Percentiles rank a stretch among this genome's conserved stretches.
These are phyloP conservation scores for Phytophthora tubulina DNA, from an alignment of 352 stramenopile species.

Conservation along the genomic window DNA sequence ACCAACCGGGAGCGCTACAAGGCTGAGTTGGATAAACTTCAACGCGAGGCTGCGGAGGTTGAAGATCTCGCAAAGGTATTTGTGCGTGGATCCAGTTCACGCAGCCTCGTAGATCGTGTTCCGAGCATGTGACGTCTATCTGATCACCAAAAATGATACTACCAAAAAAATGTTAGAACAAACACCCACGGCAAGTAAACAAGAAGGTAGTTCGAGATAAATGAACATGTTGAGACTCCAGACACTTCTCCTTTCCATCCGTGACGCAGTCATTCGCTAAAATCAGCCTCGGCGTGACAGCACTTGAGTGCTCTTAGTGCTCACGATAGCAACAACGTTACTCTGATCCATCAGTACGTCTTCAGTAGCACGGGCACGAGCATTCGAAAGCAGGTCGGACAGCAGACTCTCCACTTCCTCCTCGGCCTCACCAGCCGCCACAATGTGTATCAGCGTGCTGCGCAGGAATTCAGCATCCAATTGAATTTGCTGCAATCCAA, in stretches of 20 bases:
- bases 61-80: slow-evolving; percentile 43
- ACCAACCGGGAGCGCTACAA: slow-evolving; percentile 74
- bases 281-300: slow-evolving; percentile 59
- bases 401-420: slow-evolving; percentile 83
- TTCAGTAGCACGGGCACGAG: slow-evolving; percentile 66
- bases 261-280: background rate
- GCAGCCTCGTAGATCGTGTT: slow-evolving; percentile 30
- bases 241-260: slow-evolving; percentile 5
- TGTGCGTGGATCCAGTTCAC: slow-evolving; percentile 54
- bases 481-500: slow-evolving; percentile 83
- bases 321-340: slow-evolving; percentile 85
- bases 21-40: slow-evolving; percentile 60
- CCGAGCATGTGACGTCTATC: slow-evolving; percentile 16
- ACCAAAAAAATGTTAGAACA: slow-evolving; percentile 16
- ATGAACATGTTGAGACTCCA: slow-evolving; percentile 24
- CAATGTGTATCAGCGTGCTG: slow-evolving; percentile 59
- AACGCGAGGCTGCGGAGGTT: slow-evolving; percentile 35
- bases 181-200: slow-evolving; percentile 15
- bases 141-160: slow-evolving; percentile 19
- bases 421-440: slow-evolving; percentile 47
- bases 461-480: slow-evolving; percentile 82
- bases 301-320: slow-evolving; percentile 79
- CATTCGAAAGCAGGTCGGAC: slow-evolving; percentile 81
- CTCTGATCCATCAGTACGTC: slow-evolving; percentile 87
- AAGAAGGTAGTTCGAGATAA: slow-evolving; percentile 14